These are phyloP conservation scores for Candida verbasci DNA, from an alignment of 805 yeast genomes.

Conservation along the genomic window DNA sequence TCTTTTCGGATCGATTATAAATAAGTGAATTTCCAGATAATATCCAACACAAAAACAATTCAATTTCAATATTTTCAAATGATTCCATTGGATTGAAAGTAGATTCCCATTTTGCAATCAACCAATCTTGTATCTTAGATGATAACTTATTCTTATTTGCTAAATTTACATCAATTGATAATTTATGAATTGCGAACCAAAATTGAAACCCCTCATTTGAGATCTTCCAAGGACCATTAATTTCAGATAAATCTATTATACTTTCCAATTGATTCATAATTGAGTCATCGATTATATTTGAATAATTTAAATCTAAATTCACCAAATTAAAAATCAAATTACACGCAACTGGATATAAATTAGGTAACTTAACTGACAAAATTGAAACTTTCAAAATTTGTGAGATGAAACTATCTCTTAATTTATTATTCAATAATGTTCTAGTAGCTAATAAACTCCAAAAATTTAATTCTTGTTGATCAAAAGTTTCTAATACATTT, in stretches of 20 bases:
- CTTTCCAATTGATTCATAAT: slow-evolving; percentile 45
- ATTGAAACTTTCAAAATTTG: slow-evolving; percentile 32
- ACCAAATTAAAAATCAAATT: slow-evolving; percentile 18
- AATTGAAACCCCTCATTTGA: slow-evolving; percentile 46
- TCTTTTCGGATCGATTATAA: not conserved
- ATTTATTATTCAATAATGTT: slow-evolving; percentile 8
- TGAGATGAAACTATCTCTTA: slow-evolving; percentile 1
- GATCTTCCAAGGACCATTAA: slow-evolving; percentile 55
- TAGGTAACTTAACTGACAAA: slow-evolving; percentile 29
- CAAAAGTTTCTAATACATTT: slow-evolving; percentile 17
- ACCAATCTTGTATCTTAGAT: slow-evolving; percentile 46
- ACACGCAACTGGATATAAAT: slow-evolving; percentile 26
- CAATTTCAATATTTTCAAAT: slow-evolving; percentile 2
- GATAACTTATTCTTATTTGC: slow-evolving; percentile 20
- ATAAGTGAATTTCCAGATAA: slow-evolving; percentile 20
- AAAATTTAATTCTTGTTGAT: slow-evolving; percentile 14
- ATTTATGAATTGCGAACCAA: slow-evolving; percentile 45
- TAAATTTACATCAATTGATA: slow-evolving; percentile 23
- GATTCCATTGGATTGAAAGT: slow-evolving; percentile 7
- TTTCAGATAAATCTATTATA: slow-evolving; percentile 49
- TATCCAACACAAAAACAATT: slow-evolving; percentile 42
- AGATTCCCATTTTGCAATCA: slow-evolving; percentile 41
- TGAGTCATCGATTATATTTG: slow-evolving; percentile 29
- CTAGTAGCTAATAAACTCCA: slow-evolving; percentile 23
- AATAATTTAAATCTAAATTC: not conserved